Evolutionary conservation across 306 rosid genomes (phyloP).

Genomic region (Macrotyloma uniflorum): DNA sequence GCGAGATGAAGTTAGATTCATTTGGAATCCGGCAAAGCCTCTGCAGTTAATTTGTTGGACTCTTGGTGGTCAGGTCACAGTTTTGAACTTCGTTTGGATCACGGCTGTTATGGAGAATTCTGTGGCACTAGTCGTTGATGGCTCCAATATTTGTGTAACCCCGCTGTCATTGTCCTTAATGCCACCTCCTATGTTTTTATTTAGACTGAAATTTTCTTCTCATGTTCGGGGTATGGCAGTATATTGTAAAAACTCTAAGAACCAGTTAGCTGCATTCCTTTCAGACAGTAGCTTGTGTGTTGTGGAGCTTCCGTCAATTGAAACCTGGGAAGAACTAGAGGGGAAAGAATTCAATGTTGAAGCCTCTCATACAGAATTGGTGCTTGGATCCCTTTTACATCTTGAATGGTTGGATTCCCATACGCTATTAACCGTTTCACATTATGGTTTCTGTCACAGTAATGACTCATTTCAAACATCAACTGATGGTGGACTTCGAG

Average conservation of each 20-base stretch:
- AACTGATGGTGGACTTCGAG: conserved; percentile 48
- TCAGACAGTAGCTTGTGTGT: conserved; percentile 76
- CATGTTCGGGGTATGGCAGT: conserved; percentile 67
- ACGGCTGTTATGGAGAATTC: conserved; percentile 81
- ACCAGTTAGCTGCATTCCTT: conserved; percentile 67
- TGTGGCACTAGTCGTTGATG: conserved; percentile 76
- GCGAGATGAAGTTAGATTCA: conserved; percentile 66
- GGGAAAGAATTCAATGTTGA: conserved; percentile 73
- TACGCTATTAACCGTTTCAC: conserved; percentile 73
- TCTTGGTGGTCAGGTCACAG: conserved; percentile 71
- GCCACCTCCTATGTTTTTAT: conserved; percentile 93
- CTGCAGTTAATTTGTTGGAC: conserved; percentile 90
- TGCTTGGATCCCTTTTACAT: conserved; percentile 71
- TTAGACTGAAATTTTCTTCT: conserved; percentile 72
- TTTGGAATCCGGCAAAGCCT: conserved; percentile 85
- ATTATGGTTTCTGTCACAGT: conserved; percentile 68
- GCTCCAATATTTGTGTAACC: conserved; percentile 64
- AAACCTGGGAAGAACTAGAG: conserved; percentile 92
- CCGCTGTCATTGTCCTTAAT: conserved; percentile 72
- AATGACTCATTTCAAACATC: conserved; percentile 41
- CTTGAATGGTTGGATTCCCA: conserved; percentile 81
- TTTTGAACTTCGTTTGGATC: conserved; percentile 73
- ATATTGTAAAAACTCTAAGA: conserved; percentile 69
- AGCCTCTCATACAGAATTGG: conserved; percentile 52
- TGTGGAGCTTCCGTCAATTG: conserved; percentile 82